Evolutionary conservation across 1,284 basidiomycete species (phyloP), one percentile per base, ranked within the genome.

Genomic region (Marasmius fiardii): DNA sequence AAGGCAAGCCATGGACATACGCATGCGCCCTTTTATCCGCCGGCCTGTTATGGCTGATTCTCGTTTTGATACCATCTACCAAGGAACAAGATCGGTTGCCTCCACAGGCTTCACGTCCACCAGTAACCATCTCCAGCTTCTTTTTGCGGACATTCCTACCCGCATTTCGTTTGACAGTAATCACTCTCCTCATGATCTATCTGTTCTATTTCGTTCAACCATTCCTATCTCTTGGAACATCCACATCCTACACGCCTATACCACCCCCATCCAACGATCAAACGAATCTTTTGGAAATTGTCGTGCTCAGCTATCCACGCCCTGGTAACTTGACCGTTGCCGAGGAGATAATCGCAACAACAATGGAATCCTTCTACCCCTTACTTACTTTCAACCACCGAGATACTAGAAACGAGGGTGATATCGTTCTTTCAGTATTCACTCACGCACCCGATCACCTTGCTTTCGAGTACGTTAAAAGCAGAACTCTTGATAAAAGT

Each of bases 361-460:
- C 20, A 6, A 24, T 47, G 2, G 3, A 47, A 16, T 47, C 44
- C 44, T 47, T 23, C 44, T 7, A 14, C 10, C 23, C 44, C n/a
- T 60, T 44, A 37, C 35, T 37, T 3, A 5, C 12, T 37, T n/a
- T n/a, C n/a, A n/a, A n/a, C n/a, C n/a, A n/a, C 35, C 35, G 35
- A n/a, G 35, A 37, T 37, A 37, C 20, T n/a, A n/a, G n/a, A n/a
- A 8, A 21, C 44, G 12, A 47, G 2, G 44, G 14, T 10, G 28
- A 21, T 34, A 47, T 63, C 26, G 34, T 41, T 4, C 61, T 76
- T 12, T 72, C 73, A 4, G 68, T 74, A 8, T 77, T 75, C 59
- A 74, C 71, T 3, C 74, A 76, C 49, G 65, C 68, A 2, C 58
- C 44, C 14, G 55, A 56, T 4, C 73, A 76, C 31, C 58, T 60